Evolutionary conservation across 495 filamentous ascomycete species (phyloP).

Genomic region (Talaromyces wortmannii): DNA sequence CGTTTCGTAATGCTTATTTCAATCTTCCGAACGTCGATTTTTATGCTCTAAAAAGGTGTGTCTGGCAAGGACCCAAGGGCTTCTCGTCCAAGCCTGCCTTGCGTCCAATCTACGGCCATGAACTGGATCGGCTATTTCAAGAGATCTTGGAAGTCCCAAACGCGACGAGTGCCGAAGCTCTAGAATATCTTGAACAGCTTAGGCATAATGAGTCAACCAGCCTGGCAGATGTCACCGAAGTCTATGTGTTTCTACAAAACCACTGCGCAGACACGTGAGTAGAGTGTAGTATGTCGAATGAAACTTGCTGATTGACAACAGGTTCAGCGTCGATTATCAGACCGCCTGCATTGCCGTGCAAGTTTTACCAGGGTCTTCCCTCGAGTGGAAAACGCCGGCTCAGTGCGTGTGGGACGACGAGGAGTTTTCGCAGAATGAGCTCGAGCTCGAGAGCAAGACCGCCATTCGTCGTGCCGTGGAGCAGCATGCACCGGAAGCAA

Average conservation of each 20-base stretch:
- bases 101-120: not conserved
- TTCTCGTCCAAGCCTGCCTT: not conserved
- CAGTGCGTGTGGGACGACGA: constrained; percentile 3
- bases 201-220: not conserved
- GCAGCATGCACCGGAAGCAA: constrained; percentile 1
- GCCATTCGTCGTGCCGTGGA: not conserved
- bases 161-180: constrained; percentile 2
- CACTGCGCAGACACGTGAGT: constrained; percentile 1
- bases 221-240: not conserved
- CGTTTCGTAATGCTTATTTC: not conserved
- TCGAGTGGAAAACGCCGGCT: constrained; percentile 1
- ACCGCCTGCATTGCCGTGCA: not conserved
- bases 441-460: constrained; percentile 2
- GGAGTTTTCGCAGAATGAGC: not conserved
- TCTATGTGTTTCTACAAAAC: not conserved
- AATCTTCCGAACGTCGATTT: not conserved
- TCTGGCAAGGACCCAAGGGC: constrained; percentile 1
- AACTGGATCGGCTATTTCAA: constrained; percentile 2
- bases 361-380: not conserved
- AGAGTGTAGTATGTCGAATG: not conserved
- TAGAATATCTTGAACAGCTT: constrained; percentile 2
- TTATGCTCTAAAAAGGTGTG: not conserved
- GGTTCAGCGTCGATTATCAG: not conserved
- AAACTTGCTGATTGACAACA: not conserved
- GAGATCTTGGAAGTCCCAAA: constrained; percentile 3